Evolutionary conservation across 768 basidiomycete genomes (phyloP).

Genomic region (Boletus pseudo-olivaceus): DNA sequence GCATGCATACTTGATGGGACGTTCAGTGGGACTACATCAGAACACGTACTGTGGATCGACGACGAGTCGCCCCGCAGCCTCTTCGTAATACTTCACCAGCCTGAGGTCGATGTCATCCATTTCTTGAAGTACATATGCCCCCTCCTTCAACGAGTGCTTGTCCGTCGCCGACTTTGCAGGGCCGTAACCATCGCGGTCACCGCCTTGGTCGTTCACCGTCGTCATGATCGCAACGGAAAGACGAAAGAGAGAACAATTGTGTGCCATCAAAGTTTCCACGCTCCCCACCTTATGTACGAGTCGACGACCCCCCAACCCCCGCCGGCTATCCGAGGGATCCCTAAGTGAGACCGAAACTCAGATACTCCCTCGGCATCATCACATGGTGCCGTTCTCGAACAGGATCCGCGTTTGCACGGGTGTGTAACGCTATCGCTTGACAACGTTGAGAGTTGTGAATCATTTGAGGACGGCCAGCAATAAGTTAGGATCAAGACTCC

Average conservation of each 20-base stretch:
- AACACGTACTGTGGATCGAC: conserved; percentile 54
- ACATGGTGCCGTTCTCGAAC: background rate
- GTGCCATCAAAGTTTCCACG: background rate
- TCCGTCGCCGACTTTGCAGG: background rate
- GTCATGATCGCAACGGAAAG: background rate
- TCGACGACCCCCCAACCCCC: background rate
- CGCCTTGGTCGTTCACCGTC: background rate
- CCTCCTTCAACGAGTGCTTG: conserved; percentile 3
- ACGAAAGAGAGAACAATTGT: background rate
- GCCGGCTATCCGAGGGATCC: background rate
- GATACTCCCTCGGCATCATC: background rate
- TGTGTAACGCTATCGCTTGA: too few relatives aligned
- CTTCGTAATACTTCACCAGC: conserved; percentile 45
- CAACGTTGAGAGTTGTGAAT: too few relatives aligned
- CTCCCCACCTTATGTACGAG: background rate
- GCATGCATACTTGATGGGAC: background rate
- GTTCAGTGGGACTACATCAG: too few relatives aligned
- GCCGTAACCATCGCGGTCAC: background rate
- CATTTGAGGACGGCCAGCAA: too few relatives aligned
- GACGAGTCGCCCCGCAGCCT: conserved; percentile 54
- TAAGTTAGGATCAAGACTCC: too few relatives aligned
- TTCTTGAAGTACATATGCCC: background rate
- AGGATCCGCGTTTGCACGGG: too few relatives aligned
- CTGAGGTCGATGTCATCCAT: conserved; percentile 26
- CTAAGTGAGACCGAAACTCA: background rate